Evolutionary conservation across 495 filamentous ascomycete genomes (phyloP).

Genomic region (Penicillium ucsense): DNA sequence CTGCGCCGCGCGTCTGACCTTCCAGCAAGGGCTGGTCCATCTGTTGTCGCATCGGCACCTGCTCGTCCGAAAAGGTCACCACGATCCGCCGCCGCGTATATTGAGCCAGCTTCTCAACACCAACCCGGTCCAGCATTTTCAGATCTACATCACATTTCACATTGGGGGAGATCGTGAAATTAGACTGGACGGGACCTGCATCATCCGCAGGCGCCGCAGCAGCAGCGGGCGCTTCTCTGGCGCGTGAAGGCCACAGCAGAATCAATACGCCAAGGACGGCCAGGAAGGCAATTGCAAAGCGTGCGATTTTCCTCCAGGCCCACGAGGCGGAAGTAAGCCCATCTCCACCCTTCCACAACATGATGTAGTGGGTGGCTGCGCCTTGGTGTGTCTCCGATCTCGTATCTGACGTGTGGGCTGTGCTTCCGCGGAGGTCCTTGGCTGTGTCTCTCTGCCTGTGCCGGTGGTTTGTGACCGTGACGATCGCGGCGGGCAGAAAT

Average conservation of each 20-base stretch:
- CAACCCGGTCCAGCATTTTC: constrained; percentile 18
- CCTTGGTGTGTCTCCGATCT: background rate
- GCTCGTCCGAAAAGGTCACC: constrained; percentile 17
- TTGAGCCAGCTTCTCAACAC: constrained; percentile 22
- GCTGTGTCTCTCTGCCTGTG: too few species aligned
- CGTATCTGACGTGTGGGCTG: background rate
- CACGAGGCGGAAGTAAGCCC: constrained; percentile 21
- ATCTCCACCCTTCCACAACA: constrained; percentile 22
- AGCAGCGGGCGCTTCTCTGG: constrained; percentile 5
- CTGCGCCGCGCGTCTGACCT: background rate
- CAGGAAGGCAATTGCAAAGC: constrained; percentile 14
- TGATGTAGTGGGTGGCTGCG: constrained; percentile 1
- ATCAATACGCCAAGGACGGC: constrained; percentile 11
- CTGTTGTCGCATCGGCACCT: constrained; percentile 22
- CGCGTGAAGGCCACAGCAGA: constrained; percentile 21
- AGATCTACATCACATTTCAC: constrained; percentile 27
- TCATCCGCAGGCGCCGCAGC: constrained; percentile 6
- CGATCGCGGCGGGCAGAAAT: too few species aligned
- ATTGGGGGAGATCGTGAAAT: constrained; percentile 27
- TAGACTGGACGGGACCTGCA: constrained; percentile 13
- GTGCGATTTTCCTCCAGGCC: constrained; percentile 28
- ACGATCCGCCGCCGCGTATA: constrained; percentile 38
- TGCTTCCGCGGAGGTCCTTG: too few species aligned
- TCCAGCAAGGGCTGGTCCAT: constrained; percentile 28
- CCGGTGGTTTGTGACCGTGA: background rate